Evolutionary conservation across 1,284 basidiomycete species (phyloP), one percentile per base, ranked within the genome.

Genomic region (Phaffia rhodozyma): DNA sequence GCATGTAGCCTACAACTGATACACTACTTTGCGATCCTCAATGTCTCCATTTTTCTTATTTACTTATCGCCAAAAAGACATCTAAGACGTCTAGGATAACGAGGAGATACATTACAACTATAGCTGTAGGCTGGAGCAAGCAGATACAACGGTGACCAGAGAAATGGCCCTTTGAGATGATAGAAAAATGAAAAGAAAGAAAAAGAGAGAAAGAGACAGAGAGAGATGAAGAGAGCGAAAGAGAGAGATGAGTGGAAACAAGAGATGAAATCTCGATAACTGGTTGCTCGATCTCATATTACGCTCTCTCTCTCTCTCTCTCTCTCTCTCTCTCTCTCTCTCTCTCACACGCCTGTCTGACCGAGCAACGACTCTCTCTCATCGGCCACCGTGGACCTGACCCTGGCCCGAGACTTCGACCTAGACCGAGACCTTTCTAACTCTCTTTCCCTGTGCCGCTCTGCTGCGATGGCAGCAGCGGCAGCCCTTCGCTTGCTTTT

Each of bases 401-500:
- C 38, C 38, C 38, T 43, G 13, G 38, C 38, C 13, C 38, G 38
- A 11, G 38, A 43, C 13, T 11, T 53, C 20, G 51, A 30, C 20
- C 51, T 18, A 53, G 25, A 25, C 21, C 51, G 9, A 3, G 29
- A 25, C 51, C 51, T 53, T 18, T 30, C 51, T 25, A 25, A 3
- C 11, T 30, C 25, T 53, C 51, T 53, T 25, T 53, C 51, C 11
- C 51, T 30, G 9, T 11, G 20, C 23, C 38, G 5, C 13, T 16
- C 38, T 43, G 38, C 38, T 43, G 38, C 16, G 38, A 43, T 2
- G 38, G 38, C 38, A 16, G 38, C 38, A 16, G 52, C 50, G 58
- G 47, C 58, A 52, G 60, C 58, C 23, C 67, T 65, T 9, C 68
- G 58, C 55, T 56, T 52, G 51, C 64, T 69, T 55, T 63, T 58